phyloP scores from a whole-genome alignment of 257 asterid genomes.

The Primulina huaijiensis region DNA sequence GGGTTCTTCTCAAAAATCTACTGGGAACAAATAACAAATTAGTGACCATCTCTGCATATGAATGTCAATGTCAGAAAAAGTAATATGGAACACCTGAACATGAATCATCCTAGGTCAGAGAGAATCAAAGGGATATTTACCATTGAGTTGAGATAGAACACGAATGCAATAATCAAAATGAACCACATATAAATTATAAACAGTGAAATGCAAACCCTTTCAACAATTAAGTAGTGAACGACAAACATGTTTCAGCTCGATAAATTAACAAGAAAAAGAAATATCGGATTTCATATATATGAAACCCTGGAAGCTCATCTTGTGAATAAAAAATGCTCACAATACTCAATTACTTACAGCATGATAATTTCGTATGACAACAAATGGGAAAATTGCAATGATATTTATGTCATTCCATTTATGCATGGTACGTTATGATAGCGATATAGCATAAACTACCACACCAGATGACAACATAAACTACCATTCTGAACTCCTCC shows the following conservation, averaged over 20 bases:
- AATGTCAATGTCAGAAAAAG: no score
- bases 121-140: background rate
- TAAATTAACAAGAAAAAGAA: background rate
- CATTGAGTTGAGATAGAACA: background rate
- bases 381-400: background rate
- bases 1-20: slow-evolving; percentile 91
- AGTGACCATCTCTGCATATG: background rate
- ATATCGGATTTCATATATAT: background rate
- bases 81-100: no score
- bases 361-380: background rate
- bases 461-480: no score
- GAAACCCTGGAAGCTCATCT: background rate
- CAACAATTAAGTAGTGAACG: no score
- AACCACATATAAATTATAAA: background rate
- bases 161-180: background rate
- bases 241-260: no score
- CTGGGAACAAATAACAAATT: background rate
- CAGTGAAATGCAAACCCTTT: background rate
- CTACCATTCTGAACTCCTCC: no score
- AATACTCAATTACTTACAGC: background rate
- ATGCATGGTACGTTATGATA: background rate
- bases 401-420: background rate
- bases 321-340: background rate
- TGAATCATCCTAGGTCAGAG: background rate
- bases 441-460: background rate